These are phyloP conservation scores for Multifurca ochricompacta DNA, from an alignment of 768 basidiomycete genomes.

Conservation along the genomic window DNA sequence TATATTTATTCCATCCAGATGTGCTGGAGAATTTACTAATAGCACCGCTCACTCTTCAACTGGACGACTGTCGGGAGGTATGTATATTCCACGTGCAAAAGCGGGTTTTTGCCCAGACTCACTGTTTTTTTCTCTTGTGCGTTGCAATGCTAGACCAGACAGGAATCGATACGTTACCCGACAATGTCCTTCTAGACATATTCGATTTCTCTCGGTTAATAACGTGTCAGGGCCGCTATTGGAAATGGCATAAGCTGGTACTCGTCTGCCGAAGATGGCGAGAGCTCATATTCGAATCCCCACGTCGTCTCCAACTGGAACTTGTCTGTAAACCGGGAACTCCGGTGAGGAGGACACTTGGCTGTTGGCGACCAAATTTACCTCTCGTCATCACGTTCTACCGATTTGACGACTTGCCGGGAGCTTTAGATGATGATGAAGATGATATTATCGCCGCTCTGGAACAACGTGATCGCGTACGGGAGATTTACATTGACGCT, in stretches of 20 bases:
- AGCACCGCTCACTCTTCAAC: too few relatives aligned
- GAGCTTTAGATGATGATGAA: too few relatives aligned
- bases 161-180: too few relatives aligned
- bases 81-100: too few relatives aligned
- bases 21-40: too few relatives aligned
- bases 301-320: background rate
- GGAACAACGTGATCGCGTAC: background rate
- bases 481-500: background rate
- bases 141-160: too few relatives aligned
- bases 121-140: too few relatives aligned
- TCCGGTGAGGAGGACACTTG: background rate
- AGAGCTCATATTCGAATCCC: background rate
- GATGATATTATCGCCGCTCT: background rate
- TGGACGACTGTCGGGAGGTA: too few relatives aligned
- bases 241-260: background rate
- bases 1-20: too few relatives aligned
- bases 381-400: background rate
- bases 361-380: background rate
- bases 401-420: too few relatives aligned
- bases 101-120: too few relatives aligned
- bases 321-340: background rate
- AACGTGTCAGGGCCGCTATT: background rate
- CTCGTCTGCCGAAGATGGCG: slow-evolving; percentile 5
- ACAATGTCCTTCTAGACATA: background rate
- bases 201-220: too few relatives aligned